These are phyloP conservation scores for Pythium scleroteichum DNA, from an alignment of 352 stramenopile species.

Conservation along the genomic window DNA sequence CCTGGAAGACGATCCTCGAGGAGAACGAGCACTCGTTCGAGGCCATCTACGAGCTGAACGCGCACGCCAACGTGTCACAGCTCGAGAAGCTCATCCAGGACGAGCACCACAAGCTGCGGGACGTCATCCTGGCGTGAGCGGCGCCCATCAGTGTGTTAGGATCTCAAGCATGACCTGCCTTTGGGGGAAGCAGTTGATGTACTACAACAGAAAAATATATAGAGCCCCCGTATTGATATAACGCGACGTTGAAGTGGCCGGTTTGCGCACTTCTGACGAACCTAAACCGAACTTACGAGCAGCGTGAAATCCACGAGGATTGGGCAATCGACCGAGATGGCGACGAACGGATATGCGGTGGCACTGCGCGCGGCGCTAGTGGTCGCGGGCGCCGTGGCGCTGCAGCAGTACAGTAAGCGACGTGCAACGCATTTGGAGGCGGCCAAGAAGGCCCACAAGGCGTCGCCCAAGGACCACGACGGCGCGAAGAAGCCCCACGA, in stretches of 20 bases:
- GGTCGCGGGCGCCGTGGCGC: constrained; percentile 30
- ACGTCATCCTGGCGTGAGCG: constrained; percentile 63
- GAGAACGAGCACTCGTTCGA: constrained; percentile 95
- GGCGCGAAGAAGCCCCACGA: constrained; percentile 1
- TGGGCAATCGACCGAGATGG: constrained; percentile 15
- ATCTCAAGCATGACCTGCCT: background rate
- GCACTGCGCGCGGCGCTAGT: constrained; percentile 31
- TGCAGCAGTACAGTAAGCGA: constrained; percentile 48
- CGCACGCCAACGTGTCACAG: constrained; percentile 80
- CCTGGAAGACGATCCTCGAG: constrained; percentile 92
- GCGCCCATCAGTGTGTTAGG: constrained; percentile 19
- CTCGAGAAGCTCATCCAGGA: constrained; percentile 86
- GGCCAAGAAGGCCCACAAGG: constrained; percentile 1
- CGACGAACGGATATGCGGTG: constrained; percentile 10
- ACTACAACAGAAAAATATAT: constrained; percentile 26
- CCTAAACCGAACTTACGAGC: constrained; percentile 14
- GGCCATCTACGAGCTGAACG: constrained; percentile 94
- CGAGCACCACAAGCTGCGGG: constrained; percentile 77
- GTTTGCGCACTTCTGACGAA: no score
- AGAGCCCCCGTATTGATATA: constrained; percentile 30
- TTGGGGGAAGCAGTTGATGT: constrained; percentile 6
- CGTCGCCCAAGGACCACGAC: background rate
- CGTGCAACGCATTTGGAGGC: constrained; percentile 12
- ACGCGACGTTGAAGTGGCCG: constrained; percentile 18
- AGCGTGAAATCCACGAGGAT: background rate